Base-by-base conservation (phyloP, 2,329 filamentous ascomycete genomes). In the Trichoderma hamatum region DNA sequence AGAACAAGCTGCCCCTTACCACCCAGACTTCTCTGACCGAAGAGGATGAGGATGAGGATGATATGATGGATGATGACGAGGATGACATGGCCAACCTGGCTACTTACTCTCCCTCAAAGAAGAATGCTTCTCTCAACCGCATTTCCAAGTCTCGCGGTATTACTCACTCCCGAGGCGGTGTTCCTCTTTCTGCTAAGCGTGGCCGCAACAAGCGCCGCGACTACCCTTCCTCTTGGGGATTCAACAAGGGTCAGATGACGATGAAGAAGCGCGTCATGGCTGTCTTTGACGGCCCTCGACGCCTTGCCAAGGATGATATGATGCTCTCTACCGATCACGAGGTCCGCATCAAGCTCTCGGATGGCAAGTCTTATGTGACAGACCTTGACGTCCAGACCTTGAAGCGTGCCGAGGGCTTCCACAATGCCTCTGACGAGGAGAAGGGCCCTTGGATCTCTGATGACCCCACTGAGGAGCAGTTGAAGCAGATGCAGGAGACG, bases 271-370 rank as follows among this genome's bases (percentile, higher is more conserved):
- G 96, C 32, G 93, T 97, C 67, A 85, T 98, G 75, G 93, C 93
- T 72, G 92, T 97, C 24, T 99, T 96, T 76, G 94, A 98, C 76
- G 96, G 96, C 0, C 86, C 86, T 19, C 89, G 94, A 65, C 90
- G 95, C 52, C 86, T 99, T 61, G 96, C 92, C 87, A 98, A 98
- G 84, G 96, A 99, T 78, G 96, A 99, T 81, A 96, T 98, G 93
- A 97, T 97, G 94, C 89, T 99, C 61, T 93, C 94, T 74, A 94
- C 92, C 19, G 94, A 97, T 75, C 94, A 96, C 76, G 96, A 99
- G 81, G 93, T 98, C 46, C 93, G 95, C 76, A 85, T 97, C 79
- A 89, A 89, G 79, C 85, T 97, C 21, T 87, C 87, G 28, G 91
- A 93, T 76, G 88, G 88, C 76, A 89, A 91, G 75, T 86, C 88